Percentiles rank a stretch among this genome's conserved stretches.
Conservation (phyloP, 306 rosid species). For the Cucurbita pepo region DNA sequence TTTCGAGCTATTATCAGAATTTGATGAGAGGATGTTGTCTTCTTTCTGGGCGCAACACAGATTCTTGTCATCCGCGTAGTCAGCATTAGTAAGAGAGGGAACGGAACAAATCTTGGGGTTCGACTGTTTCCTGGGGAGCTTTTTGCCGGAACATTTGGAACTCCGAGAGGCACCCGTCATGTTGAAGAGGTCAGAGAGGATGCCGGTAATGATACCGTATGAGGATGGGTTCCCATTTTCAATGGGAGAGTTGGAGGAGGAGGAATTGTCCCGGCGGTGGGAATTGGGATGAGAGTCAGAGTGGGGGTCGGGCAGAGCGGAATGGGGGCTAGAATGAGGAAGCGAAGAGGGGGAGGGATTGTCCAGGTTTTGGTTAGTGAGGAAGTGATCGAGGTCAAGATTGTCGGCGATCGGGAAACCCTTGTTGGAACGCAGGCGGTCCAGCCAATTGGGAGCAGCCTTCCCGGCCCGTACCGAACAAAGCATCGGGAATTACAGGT, state of each 20-base stretch:
- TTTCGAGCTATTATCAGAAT: conserved; percentile 5
- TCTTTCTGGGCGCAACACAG: conserved; percentile 7
- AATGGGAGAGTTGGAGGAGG: neutral
- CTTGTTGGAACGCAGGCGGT: conserved; percentile 75
- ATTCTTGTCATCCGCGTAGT: conserved; percentile 6
- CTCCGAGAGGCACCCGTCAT: conserved; percentile 25
- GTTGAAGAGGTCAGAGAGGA: conserved; percentile 62
- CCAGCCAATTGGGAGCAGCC: conserved; percentile 65
- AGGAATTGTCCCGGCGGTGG: neutral
- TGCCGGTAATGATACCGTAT: conserved; percentile 16
- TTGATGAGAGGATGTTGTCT: conserved; percentile 9
- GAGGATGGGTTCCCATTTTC: conserved; percentile 6
- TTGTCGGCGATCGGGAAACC: conserved; percentile 55
- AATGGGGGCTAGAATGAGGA: conserved; percentile 2
- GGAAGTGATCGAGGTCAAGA: conserved; percentile 54
- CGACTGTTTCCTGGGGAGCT: conserved; percentile 56
- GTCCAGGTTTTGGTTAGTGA: conserved; percentile 11
- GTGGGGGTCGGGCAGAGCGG: conserved; percentile 9
- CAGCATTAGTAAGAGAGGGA: neutral
- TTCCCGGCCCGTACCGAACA: conserved; percentile 44
- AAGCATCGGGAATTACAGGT: conserved; percentile 31
- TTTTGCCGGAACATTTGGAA: conserved; percentile 25
- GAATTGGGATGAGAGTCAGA: neutral
- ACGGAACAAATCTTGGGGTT: conserved; percentile 48
- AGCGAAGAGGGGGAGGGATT: neutral